phyloP scores from a whole-genome alignment of 2,329 filamentous ascomycete species.

The Colletotrichum aenigma region DNA sequence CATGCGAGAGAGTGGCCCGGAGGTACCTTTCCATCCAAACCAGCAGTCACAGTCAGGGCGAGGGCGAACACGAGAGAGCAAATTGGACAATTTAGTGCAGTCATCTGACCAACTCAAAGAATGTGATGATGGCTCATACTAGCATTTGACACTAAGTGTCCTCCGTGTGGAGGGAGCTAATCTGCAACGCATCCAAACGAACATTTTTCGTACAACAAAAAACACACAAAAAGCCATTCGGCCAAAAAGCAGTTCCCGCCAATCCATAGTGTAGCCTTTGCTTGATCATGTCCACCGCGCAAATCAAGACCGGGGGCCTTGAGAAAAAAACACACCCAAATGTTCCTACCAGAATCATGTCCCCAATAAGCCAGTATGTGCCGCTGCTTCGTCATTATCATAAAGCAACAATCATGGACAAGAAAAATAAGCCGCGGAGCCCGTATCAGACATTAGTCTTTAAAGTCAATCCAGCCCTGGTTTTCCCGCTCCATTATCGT shows the following conservation, averaged over 20 bases:
- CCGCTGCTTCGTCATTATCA: slow-evolving; percentile 22
- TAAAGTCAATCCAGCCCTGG: slow-evolving; percentile 7
- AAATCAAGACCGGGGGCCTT: background rate
- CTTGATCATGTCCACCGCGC: background rate
- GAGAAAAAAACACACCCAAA: background rate
- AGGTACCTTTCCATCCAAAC: background rate
- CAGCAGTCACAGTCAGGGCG: background rate
- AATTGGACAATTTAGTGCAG: background rate
- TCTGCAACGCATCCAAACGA: background rate
- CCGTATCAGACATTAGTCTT: slow-evolving; percentile 19
- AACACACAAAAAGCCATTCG: background rate
- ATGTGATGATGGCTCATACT: background rate
- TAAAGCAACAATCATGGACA: slow-evolving; percentile 21
- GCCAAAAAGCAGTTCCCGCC: background rate
- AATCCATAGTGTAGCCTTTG: background rate
- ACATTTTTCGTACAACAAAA: background rate
- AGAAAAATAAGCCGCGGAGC: slow-evolving; percentile 15
- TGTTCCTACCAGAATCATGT: background rate
- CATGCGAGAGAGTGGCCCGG: background rate
- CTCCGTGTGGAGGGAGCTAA: background rate
- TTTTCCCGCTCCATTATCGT: slow-evolving; percentile 19
- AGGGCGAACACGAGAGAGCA: background rate
- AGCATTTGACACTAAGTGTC: slow-evolving; percentile 9
- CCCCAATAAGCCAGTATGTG: slow-evolving; percentile 17
- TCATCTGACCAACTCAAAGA: background rate